phyloP scores from a whole-genome alignment of 1,284 basidiomycete species.

The Trametes versicolor region DNA sequence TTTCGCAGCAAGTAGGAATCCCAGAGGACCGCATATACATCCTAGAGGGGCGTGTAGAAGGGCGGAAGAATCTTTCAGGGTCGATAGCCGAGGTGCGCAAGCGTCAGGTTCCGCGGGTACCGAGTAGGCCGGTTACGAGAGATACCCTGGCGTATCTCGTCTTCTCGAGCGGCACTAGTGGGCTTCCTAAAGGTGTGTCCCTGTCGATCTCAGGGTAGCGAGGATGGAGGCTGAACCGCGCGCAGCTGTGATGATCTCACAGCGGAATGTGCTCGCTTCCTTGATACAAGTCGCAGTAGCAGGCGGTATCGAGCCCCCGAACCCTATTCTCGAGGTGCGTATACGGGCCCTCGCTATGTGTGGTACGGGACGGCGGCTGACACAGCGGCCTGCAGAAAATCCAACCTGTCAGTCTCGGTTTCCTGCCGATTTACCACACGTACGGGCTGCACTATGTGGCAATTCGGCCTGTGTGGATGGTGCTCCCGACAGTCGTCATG shows the following conservation, averaged over 20 bases:
- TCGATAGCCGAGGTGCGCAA: conserved; percentile 54
- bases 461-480: conserved; percentile 56
- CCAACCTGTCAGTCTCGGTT: conserved; percentile 57
- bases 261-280: conserved; percentile 68
- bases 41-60: conserved; percentile 54
- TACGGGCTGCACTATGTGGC: conserved; percentile 67
- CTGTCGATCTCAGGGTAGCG: neutral
- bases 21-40: conserved; percentile 62
- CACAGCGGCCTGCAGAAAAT: conserved; percentile 11
- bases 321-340: conserved; percentile 23
- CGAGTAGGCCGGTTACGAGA: conserved; percentile 56
- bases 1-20: conserved; percentile 62
- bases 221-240: conserved; percentile 2
- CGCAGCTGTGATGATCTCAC: conserved; percentile 79
- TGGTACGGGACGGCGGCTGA: neutral
- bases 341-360: neutral
- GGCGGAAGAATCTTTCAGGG: conserved; percentile 54
- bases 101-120: conserved; percentile 51
- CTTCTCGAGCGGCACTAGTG: conserved; percentile 83
- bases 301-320: conserved; percentile 30
- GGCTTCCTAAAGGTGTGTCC: conserved; percentile 75
- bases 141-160: conserved; percentile 76
- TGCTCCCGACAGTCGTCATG: conserved; percentile 60
- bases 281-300: conserved; percentile 54
- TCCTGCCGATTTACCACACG: conserved; percentile 75